Conservation (phyloP, 1,284 basidiomycete genomes). For the Xerocomus amazonicus region DNA sequence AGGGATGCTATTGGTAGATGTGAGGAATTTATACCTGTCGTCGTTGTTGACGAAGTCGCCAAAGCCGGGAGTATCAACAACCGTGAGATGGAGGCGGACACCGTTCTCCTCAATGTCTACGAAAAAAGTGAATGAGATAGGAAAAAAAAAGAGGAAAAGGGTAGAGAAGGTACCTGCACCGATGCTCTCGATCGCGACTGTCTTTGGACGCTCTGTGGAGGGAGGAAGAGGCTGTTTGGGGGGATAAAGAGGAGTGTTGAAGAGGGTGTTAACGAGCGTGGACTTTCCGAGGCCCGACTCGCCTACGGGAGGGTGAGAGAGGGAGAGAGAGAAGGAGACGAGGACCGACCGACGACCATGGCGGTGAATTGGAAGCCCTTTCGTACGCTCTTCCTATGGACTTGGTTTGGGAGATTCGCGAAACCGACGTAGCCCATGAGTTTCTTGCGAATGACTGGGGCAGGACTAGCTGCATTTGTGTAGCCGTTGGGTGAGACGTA, state of each 20-base stretch:
- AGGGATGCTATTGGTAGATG: not conserved
- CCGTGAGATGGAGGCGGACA: constrained; percentile 91
- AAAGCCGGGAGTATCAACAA: constrained; percentile 96
- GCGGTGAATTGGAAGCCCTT: constrained; percentile 96
- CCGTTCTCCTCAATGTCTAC: constrained; percentile 97
- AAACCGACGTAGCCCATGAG: constrained; percentile 87
- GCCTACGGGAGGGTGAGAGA: constrained; percentile 47
- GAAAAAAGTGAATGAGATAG: constrained; percentile 20
- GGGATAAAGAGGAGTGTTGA: constrained; percentile 91
- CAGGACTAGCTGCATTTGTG: constrained; percentile 59
- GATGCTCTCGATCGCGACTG: constrained; percentile 94
- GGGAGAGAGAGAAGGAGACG: constrained; percentile 18
- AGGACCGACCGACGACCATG: constrained; percentile 88
- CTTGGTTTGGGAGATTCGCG: constrained; percentile 95
- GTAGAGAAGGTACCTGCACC: constrained; percentile 67
- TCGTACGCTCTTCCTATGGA: constrained; percentile 93
- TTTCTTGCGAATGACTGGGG: constrained; percentile 83
- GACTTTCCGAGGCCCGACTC: constrained; percentile 98
- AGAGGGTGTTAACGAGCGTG: constrained; percentile 95
- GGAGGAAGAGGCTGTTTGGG: constrained; percentile 82
- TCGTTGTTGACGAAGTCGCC: constrained; percentile 99
- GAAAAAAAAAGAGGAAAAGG: not conserved
- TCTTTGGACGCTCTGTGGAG: constrained; percentile 83
- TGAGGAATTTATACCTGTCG: constrained; percentile 62
- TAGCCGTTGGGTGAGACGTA: constrained; percentile 55